Evolutionary conservation across 306 rosid genomes (phyloP).

Genomic region (Geum urbanum): DNA sequence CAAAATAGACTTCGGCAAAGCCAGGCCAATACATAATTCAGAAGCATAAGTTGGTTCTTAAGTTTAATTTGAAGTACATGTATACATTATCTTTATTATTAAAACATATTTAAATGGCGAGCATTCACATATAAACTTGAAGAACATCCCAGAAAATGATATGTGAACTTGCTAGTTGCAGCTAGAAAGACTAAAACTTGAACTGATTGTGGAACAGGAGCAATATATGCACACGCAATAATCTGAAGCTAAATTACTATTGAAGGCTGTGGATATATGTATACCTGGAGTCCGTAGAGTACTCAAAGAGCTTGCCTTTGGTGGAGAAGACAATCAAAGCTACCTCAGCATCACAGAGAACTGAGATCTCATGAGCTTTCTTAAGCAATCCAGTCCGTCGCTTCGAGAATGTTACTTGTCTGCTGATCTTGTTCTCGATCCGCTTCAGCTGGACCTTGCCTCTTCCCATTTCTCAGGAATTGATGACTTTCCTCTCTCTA

Average conservation of each 20-base stretch:
- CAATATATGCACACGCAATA: not conserved
- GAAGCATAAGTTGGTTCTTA: too few relatives aligned
- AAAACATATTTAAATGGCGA: too few relatives aligned
- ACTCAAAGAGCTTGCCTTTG: conserved; percentile 67
- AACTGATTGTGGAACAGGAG: not conserved
- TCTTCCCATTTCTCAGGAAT: conserved; percentile 51
- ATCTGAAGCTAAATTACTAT: not conserved
- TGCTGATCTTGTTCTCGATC: conserved; percentile 78
- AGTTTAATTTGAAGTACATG: not conserved
- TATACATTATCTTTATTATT: not conserved
- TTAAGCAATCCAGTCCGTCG: conserved; percentile 58
- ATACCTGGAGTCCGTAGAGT: conserved; percentile 58
- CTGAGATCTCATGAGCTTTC: conserved; percentile 82
- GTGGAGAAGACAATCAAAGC: conserved; percentile 68
- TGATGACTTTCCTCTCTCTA: not conserved
- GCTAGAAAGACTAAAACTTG: not conserved
- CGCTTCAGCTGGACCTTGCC: conserved; percentile 75
- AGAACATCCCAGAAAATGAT: not conserved
- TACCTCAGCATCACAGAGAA: conserved; percentile 74
- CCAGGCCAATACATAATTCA: not conserved
- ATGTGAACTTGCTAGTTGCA: not conserved
- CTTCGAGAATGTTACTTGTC: conserved; percentile 84
- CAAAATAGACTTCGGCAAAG: not conserved
- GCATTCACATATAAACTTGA: not conserved
- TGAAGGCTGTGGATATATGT: not conserved